Percentiles rank a stretch among this genome's conserved stretches.
phyloP scores from a whole-genome alignment of 1,139 yeast genomes.

The Diutina pseudorugosa region DNA sequence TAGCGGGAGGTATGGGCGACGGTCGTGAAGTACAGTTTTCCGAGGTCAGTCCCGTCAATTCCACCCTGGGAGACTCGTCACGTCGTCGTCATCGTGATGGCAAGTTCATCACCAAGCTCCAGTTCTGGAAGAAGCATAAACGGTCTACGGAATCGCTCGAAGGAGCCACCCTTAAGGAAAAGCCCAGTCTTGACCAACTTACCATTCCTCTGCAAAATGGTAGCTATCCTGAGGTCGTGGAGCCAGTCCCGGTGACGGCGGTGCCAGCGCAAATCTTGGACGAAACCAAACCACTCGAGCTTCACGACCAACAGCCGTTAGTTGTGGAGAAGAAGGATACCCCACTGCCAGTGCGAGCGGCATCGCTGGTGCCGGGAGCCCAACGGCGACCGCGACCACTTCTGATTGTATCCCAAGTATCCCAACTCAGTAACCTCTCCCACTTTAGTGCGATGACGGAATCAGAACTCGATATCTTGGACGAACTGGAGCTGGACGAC shows the following conservation, averaged over 20 bases:
- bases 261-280: background rate
- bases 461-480: slow-evolving; percentile 28
- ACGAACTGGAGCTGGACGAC: slow-evolving; percentile 36
- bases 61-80: background rate
- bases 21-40: background rate
- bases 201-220: background rate
- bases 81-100: slow-evolving; percentile 2
- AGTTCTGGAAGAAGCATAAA: slow-evolving; percentile 27
- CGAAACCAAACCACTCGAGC: background rate
- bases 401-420: slow-evolving; percentile 54
- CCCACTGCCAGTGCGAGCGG: background rate
- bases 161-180: slow-evolving; percentile 1
- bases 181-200: background rate
- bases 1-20: too few species aligned
- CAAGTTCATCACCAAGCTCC: slow-evolving; percentile 23
- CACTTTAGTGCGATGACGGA: slow-evolving; percentile 43
- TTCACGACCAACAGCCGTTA: background rate
- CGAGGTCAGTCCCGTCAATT: background rate
- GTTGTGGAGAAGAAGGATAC: background rate
- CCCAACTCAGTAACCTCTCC: slow-evolving; percentile 42
- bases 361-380: background rate
- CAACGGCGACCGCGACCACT: slow-evolving; percentile 37
- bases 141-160: background rate
- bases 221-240: slow-evolving; percentile 1
- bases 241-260: background rate